These are phyloP conservation scores for Oemleria cerasiformis DNA, from an alignment of 306 rosid genomes.

Conservation along the genomic window DNA sequence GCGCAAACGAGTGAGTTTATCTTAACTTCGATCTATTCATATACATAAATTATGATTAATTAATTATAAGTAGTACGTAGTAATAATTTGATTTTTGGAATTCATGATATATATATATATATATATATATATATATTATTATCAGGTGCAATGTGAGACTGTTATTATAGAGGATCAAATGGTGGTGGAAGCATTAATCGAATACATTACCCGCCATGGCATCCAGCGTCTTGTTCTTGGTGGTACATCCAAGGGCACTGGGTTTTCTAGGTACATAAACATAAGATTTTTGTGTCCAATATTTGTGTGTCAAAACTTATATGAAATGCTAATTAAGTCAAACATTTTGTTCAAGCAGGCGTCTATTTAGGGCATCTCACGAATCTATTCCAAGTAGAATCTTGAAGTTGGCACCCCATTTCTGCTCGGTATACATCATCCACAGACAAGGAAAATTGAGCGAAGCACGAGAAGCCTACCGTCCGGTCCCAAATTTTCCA, in stretches of 20 bases:
- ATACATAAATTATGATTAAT: neutral
- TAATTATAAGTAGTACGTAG: neutral
- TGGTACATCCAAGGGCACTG: conserved; percentile 29
- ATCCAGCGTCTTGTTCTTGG: conserved; percentile 31
- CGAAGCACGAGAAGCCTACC: conserved; percentile 16
- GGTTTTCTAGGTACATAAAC: conserved; percentile 18
- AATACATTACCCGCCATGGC: conserved; percentile 24
- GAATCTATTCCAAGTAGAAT: conserved; percentile 26
- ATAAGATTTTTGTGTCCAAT: neutral
- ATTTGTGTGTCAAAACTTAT: neutral
- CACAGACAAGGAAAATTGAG: conserved; percentile 28
- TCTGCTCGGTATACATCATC: conserved; percentile 32
- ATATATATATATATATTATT: no score
- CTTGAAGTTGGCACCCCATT: conserved; percentile 33
- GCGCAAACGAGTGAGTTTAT: conserved; percentile 27
- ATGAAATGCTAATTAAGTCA: neutral
- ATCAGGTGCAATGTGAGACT: conserved; percentile 37
- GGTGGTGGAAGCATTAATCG: conserved; percentile 32
- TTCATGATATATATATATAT: no score
- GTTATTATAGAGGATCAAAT: conserved; percentile 31
- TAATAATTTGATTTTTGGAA: neutral
- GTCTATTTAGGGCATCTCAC: conserved; percentile 28
- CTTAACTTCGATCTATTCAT: neutral
- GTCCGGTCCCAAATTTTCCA: conserved; percentile 6
- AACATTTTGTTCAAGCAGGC: conserved; percentile 16